Evolutionary conservation across 2,329 filamentous ascomycete species (phyloP).

Genomic region (Berkeleyomyces basicola): DNA sequence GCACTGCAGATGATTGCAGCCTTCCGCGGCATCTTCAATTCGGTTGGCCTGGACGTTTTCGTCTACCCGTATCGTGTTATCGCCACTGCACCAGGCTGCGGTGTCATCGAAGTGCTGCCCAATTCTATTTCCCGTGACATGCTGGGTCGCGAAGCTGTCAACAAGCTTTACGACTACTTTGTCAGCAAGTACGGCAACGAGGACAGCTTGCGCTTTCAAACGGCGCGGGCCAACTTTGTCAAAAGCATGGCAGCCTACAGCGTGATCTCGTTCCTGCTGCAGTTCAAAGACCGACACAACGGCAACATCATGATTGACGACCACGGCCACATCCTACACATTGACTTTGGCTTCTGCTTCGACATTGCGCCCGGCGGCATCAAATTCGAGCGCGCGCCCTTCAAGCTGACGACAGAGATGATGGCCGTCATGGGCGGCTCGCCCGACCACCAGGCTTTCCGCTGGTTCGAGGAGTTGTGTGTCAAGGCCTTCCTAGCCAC

Average conservation of each 20-base stretch:
- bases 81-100: constrained; percentile 89
- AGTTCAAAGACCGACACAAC: constrained; percentile 99
- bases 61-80: constrained; percentile 96
- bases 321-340: constrained; percentile 90
- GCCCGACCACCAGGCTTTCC: constrained; percentile 71
- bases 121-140: constrained; percentile 98
- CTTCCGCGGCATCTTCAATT: constrained; percentile 93
- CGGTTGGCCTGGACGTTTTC: constrained; percentile 85
- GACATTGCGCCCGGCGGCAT: constrained; percentile 95
- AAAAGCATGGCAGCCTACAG: constrained; percentile 99
- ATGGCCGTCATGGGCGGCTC: constrained; percentile 94
- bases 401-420: constrained; percentile 97
- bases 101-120: constrained; percentile 93
- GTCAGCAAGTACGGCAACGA: constrained; percentile 94
- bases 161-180: constrained; percentile 97
- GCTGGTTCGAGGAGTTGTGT: constrained; percentile 91
- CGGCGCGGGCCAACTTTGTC: constrained; percentile 91
- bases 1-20: constrained; percentile 95
- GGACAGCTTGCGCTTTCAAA: constrained; percentile 85
- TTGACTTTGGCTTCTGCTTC: constrained; percentile 99
- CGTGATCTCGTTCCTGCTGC: constrained; percentile 86
- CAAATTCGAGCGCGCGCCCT: constrained; percentile 92
- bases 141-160: constrained; percentile 94
- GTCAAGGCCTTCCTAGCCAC: constrained; percentile 88
- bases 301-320: constrained; percentile 99